phyloP scores from a whole-genome alignment of 768 basidiomycete species.

The Kwoniella mangroviensis region DNA sequence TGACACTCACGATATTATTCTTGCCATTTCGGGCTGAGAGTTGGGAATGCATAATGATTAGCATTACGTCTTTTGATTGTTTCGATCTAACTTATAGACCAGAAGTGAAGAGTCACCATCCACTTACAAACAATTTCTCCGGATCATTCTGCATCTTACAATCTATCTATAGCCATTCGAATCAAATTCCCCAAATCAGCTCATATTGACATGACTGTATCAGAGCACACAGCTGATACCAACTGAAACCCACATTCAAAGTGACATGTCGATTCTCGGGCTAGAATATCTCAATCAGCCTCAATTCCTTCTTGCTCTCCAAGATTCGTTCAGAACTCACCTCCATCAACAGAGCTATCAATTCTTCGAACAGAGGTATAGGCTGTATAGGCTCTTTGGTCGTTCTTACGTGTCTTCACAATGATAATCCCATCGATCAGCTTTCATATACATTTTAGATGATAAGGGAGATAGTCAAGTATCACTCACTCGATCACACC shows the following conservation, averaged over 20 bases:
- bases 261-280: conserved; percentile 56
- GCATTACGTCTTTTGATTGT: neutral
- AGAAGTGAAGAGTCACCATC: neutral
- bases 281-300: conserved; percentile 32
- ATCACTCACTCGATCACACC: conserved; percentile 54
- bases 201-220: no score
- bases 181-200: neutral
- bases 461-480: no score
- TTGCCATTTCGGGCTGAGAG: conserved; percentile 54
- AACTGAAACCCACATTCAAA: conserved; percentile 48
- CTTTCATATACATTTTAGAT: no score
- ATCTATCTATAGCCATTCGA: conserved; percentile 50
- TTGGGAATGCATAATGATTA: conserved; percentile 2
- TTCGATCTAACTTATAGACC: neutral
- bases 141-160: conserved; percentile 58
- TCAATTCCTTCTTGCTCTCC: neutral
- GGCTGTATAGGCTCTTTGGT: conserved; percentile 56
- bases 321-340: conserved; percentile 20
- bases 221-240: no score
- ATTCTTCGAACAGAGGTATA: conserved; percentile 57
- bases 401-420: conserved; percentile 55
- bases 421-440: neutral
- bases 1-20: conserved; percentile 46
- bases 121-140: conserved; percentile 53
- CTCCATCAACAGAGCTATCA: conserved; percentile 57